A percentile compares a stretch with the other conserved stretches of the same genome.
phyloP scores from a whole-genome alignment of 2,329 filamentous ascomycete genomes.

The Calonectria pteridis region DNA sequence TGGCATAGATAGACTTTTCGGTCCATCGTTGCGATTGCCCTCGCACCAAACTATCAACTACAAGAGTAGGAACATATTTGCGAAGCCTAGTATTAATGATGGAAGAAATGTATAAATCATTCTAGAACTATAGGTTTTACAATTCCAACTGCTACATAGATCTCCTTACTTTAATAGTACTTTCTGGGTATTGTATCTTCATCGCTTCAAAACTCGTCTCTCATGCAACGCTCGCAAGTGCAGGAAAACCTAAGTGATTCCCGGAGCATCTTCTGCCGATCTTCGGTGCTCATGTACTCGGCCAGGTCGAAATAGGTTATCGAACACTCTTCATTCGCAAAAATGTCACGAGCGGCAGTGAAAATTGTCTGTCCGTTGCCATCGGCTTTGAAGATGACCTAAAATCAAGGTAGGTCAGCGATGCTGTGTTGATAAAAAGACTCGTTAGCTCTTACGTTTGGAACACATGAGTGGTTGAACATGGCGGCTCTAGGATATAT shows the following conservation, averaged over 20 bases:
- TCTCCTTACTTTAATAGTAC: not conserved
- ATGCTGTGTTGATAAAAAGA: not conserved
- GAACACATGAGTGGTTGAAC: not conserved
- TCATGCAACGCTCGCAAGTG: not conserved
- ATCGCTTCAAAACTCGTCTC: not conserved
- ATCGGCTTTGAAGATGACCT: not conserved
- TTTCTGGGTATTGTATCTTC: too few relatives aligned
- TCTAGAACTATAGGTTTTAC: not conserved
- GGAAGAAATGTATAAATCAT: not conserved
- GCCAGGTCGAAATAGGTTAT: conserved; percentile 6
- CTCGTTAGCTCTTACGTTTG: not conserved
- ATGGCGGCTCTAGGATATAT: not conserved
- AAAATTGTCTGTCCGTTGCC: not conserved
- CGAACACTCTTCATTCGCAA: not conserved
- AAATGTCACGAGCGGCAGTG: not conserved
- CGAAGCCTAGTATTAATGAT: not conserved
- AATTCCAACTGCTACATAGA: not conserved
- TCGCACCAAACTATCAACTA: too few relatives aligned
- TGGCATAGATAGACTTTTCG: too few relatives aligned
- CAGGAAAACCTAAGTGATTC: not conserved
- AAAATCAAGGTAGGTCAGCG: not conserved
- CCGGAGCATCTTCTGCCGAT: not conserved
- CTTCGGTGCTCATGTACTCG: not conserved
- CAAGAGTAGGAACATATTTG: not conserved
- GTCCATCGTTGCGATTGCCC: too few relatives aligned